These are phyloP conservation scores for Aspergillus wentii DNA, from an alignment of 495 filamentous ascomycete species.

Conservation along the genomic window DNA sequence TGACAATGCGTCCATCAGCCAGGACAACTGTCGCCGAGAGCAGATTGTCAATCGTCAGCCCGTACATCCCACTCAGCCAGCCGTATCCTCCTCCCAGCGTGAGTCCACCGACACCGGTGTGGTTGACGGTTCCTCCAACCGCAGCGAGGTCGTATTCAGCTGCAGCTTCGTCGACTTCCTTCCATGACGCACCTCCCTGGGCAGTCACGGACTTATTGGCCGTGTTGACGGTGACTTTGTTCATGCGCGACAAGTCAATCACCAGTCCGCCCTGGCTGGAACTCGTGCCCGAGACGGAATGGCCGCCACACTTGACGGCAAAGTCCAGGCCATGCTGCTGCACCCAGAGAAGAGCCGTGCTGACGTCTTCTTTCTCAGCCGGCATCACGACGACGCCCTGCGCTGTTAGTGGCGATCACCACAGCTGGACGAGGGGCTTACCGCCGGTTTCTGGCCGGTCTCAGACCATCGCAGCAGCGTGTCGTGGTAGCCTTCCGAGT, in stretches of 20 bases:
- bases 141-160: slow-evolving; percentile 45
- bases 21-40: slow-evolving; percentile 44
- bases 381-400: slow-evolving; percentile 40
- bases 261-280: slow-evolving; percentile 46
- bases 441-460: slow-evolving; percentile 29
- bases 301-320: slow-evolving; percentile 49
- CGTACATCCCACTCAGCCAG: slow-evolving; percentile 43
- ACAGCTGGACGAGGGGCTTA: slow-evolving; percentile 8
- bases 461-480: slow-evolving; percentile 33
- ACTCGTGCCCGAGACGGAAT: slow-evolving; percentile 45
- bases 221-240: slow-evolving; percentile 40
- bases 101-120: slow-evolving; percentile 55
- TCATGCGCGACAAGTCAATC: slow-evolving; percentile 52
- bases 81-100: slow-evolving; percentile 57
- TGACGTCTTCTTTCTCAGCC: slow-evolving; percentile 29
- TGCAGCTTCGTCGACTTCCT: slow-evolving; percentile 49
- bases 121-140: slow-evolving; percentile 57
- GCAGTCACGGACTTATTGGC: slow-evolving; percentile 38
- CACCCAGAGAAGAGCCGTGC: slow-evolving; percentile 37
- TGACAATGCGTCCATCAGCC: slow-evolving; percentile 41
- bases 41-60: slow-evolving; percentile 50
- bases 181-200: slow-evolving; percentile 52
- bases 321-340: slow-evolving; percentile 38
- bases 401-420: slow-evolving; percentile 1
- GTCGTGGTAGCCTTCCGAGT: slow-evolving; percentile 22